phyloP scores from a whole-genome alignment of 352 stramenopile genomes.

The Albugo candida region DNA sequence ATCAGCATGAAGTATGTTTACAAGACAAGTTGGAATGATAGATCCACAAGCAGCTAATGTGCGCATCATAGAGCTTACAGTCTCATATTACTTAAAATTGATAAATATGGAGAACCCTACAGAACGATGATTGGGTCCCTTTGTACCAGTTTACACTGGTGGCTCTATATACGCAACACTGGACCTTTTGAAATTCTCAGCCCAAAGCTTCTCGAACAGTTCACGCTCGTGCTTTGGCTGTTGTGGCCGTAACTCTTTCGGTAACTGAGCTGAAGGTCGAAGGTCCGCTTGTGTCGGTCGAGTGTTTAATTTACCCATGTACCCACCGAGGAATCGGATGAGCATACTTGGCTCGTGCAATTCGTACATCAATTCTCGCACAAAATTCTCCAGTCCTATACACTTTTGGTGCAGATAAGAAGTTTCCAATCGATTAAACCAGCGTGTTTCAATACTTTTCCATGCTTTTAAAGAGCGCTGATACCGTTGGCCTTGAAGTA shows the following conservation, averaged over 20 bases:
- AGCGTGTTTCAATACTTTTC: constrained; percentile 60
- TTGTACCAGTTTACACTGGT: too few species aligned
- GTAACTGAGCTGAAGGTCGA: constrained; percentile 50
- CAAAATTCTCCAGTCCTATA: constrained; percentile 75
- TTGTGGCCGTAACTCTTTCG: constrained; percentile 76
- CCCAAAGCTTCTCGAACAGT: constrained; percentile 94
- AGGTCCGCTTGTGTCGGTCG: constrained; percentile 37
- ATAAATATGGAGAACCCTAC: too few species aligned
- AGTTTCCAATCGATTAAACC: constrained; percentile 74
- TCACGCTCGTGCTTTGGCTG: constrained; percentile 88
- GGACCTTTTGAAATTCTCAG: constrained; percentile 90
- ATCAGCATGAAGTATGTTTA: constrained; percentile 38
- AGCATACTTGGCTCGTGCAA: constrained; percentile 45
- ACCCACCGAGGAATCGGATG: constrained; percentile 72
- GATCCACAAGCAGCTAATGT: not conserved
- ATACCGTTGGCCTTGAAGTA: constrained; percentile 31
- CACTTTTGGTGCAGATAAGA: constrained; percentile 77
- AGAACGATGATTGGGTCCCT: too few species aligned
- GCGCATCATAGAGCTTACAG: too few species aligned
- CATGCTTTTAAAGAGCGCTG: constrained; percentile 45
- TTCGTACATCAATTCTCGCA: constrained; percentile 80
- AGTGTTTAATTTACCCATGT: constrained; percentile 58
- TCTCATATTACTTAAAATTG: too few species aligned
- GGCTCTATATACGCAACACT: constrained; percentile 32
- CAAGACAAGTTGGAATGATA: not conserved